Percentiles rank a stretch among this genome's conserved stretches.
Evolutionary conservation across 768 basidiomycete genomes (phyloP).

Genomic region (Termitomyces sp.): DNA sequence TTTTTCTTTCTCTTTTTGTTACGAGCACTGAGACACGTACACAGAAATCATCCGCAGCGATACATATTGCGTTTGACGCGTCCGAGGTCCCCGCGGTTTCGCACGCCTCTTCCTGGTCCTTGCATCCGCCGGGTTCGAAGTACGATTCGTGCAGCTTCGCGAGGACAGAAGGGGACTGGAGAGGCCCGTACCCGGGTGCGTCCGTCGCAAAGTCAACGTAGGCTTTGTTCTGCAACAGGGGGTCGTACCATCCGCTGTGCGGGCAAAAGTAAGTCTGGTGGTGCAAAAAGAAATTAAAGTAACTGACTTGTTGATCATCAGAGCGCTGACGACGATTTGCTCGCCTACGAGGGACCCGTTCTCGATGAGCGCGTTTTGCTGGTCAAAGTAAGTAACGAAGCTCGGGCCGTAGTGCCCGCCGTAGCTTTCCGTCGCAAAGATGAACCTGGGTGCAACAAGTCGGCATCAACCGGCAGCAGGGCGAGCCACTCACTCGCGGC

Average conservation of each 20-base stretch:
- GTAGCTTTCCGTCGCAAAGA: conserved; percentile 62
- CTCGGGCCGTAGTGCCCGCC: conserved; percentile 64
- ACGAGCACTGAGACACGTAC: conserved; percentile 25
- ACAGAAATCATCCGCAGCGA: conserved; percentile 46
- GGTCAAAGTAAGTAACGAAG: conserved; percentile 58
- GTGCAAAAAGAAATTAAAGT: too few relatives aligned
- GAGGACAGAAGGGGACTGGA: conserved; percentile 42
- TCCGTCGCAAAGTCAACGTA: conserved; percentile 54
- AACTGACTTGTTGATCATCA: conserved; percentile 59
- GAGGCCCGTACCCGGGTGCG: conserved; percentile 63
- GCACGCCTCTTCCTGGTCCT: conserved; percentile 49
- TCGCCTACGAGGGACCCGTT: conserved; percentile 40
- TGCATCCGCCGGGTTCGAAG: conserved; percentile 44
- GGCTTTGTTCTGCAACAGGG: conserved; percentile 55
- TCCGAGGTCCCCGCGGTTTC: conserved; percentile 44
- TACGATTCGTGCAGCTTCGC: conserved; percentile 41
- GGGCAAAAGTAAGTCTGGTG: too few relatives aligned
- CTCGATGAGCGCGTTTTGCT: conserved; percentile 51
- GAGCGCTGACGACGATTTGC: conserved; percentile 45
- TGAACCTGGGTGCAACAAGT: conserved; percentile 40
- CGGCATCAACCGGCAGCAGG: too few relatives aligned
- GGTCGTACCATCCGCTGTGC: conserved; percentile 59
- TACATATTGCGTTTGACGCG: conserved; percentile 44
- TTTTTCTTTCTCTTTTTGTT: too few relatives aligned
- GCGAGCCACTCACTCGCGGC: conserved; percentile 35